A percentile compares a stretch with the other conserved stretches of the same genome.
Conservation (phyloP, 2,329 filamentous ascomycete species). For the Aspergillus luchuensis region DNA sequence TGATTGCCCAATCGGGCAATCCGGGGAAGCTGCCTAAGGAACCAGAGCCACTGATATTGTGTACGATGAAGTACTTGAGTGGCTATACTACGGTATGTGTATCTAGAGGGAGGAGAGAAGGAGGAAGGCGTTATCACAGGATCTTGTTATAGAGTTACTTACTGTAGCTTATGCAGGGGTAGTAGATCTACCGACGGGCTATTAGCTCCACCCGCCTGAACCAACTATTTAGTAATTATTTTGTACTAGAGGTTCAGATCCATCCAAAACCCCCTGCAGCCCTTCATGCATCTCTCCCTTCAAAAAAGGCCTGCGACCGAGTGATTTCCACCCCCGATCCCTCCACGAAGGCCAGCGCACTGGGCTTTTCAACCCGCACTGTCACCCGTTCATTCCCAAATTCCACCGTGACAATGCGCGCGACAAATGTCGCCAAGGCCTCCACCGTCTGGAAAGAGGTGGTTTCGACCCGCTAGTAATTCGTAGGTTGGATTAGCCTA, state of each 20-base stretch:
- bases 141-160: no score
- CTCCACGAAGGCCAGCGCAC: slow-evolving; percentile 52
- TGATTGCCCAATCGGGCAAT: not conserved
- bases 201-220: not conserved
- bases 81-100: no score
- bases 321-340: slow-evolving; percentile 53
- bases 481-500: slow-evolving; percentile 13
- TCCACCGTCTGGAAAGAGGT: slow-evolving; percentile 55
- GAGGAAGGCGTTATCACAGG: not conserved
- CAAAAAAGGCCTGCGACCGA: slow-evolving; percentile 49
- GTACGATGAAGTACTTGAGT: no score
- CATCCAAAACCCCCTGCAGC: not conserved
- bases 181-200: not conserved
- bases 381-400: slow-evolving; percentile 51
- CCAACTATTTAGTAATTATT: not conserved
- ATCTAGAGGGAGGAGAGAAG: no score
- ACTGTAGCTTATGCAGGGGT: no score
- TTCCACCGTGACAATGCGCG: slow-evolving; percentile 48
- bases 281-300: slow-evolving; percentile 14
- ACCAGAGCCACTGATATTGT: no score
- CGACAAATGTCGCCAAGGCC: slow-evolving; percentile 52
- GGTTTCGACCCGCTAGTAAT: slow-evolving; percentile 45
- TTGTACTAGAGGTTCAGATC: no score
- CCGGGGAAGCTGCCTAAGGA: no score
- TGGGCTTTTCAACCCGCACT: slow-evolving; percentile 53